Evolutionary conservation across 139 green algal species (phyloP).

Genomic region (Volvox reticuliferus): DNA sequence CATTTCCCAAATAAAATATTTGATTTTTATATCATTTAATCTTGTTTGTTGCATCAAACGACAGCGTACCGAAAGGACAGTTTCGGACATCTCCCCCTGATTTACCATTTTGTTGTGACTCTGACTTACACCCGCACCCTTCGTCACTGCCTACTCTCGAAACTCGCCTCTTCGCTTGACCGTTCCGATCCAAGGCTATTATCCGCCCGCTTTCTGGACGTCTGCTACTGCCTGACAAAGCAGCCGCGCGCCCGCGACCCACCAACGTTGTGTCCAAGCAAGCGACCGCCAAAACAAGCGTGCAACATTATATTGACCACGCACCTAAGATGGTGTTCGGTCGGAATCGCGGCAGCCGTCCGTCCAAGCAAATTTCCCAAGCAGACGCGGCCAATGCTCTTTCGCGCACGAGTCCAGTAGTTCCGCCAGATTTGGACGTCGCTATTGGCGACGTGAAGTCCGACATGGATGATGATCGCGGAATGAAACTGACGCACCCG

Average conservation of each 20-base stretch:
- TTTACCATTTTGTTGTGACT: no score
- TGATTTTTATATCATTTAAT: neutral
- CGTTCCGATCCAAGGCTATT: neutral
- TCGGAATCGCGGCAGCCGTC: neutral
- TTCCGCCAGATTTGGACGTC: no score
- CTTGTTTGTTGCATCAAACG: neutral
- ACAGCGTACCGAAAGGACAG: no score
- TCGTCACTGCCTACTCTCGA: no score
- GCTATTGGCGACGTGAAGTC: neutral
- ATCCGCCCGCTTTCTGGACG: neutral
- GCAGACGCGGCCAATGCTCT: neutral
- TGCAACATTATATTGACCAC: neutral
- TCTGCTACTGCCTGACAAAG: neutral
- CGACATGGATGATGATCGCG: no score
- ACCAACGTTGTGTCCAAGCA: neutral
- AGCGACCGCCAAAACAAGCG: neutral
- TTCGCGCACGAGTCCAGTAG: neutral
- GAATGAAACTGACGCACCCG: neutral
- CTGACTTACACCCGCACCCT: no score
- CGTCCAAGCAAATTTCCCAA: neutral
- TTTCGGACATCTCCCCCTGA: no score
- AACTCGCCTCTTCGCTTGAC: neutral
- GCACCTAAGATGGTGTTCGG: conserved; percentile 17
- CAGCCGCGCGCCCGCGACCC: no score
- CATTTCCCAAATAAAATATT: neutral